Evolutionary conservation across 2,329 filamentous ascomycete species (phyloP), one percentile per base, ranked within the genome.

Genomic region (Aureobasidium sp.): DNA sequence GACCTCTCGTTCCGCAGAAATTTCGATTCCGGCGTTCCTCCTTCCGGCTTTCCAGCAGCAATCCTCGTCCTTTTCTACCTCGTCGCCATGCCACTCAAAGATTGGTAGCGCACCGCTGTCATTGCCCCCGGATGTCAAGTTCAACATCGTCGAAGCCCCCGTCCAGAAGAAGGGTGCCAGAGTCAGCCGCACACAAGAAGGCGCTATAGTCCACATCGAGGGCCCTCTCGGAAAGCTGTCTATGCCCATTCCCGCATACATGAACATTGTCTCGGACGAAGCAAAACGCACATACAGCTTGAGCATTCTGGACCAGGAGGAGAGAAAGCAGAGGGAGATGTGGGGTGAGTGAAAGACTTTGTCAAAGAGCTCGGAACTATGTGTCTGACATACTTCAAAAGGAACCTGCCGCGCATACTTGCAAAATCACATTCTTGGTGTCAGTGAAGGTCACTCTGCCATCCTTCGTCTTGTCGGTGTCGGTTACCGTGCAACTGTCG

Each of bases 361-460:
- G 39, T 36, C 21, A 30, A 44, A 54, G 27, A 45, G 45, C 45
- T 59, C 25, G 27, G n/a, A 48, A 48, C 7, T 16, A 30, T 32
- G n/a, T 6, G 32, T 34, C 67, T 72, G 54, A 74, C 67, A 65
- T 34, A 30, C 55, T 36, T 3, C 10, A 48, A 42, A 42, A 96
- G 92, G 92, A 65, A 97, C 93, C 6, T 89, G 86, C 48, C 92
- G 94, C 78, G 87, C 91, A 37, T 93, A 96, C 72, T 82, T 99
- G 60, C 88, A 90, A 70, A 95, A 94, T 74, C 86, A 95, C 79
- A 89, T 99, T 64, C 85, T 91, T 65, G 94, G 94, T 63, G 94
- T 99, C 27, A 96, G 91, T 41, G 94, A 99, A 82, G 94, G 94
- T 39, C 94, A 99, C 77, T 92, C 90, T 21, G 91, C 92, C 37